A percentile compares a stretch with the other conserved stretches of the same genome.
Evolutionary conservation across 2,329 filamentous ascomycete species (phyloP).

Genomic region (Fonsecaea nubica): DNA sequence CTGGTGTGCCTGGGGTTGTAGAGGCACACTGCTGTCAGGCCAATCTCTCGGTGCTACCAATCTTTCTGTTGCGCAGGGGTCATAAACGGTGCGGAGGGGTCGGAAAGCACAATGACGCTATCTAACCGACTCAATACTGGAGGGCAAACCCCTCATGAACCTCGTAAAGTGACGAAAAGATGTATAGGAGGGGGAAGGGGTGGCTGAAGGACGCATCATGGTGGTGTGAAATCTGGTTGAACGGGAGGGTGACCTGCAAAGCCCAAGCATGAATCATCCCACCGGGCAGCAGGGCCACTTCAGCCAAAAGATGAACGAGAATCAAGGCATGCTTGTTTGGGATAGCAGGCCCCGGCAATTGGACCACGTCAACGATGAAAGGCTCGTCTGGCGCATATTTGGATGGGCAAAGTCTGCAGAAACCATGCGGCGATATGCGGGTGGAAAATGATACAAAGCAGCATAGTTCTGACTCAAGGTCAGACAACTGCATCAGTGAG

Average conservation of each 20-base stretch:
- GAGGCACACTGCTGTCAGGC: slow-evolving; percentile 16
- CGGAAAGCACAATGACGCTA: slow-evolving; percentile 35
- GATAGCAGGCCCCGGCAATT: slow-evolving; percentile 28
- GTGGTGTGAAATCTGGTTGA: slow-evolving; percentile 22
- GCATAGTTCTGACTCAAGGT: slow-evolving; percentile 27
- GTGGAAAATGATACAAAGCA: slow-evolving; percentile 24
- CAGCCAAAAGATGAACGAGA: slow-evolving; percentile 24
- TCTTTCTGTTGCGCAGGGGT: slow-evolving; percentile 31
- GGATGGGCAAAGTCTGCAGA: slow-evolving; percentile 21
- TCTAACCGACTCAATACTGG: slow-evolving; percentile 29
- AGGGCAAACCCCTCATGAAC: slow-evolving; percentile 28
- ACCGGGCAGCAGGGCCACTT: not conserved
- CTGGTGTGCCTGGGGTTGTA: slow-evolving; percentile 41
- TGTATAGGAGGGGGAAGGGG: slow-evolving; percentile 25
- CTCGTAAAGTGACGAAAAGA: slow-evolving; percentile 18
- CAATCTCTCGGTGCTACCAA: slow-evolving; percentile 23
- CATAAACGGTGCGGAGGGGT: slow-evolving; percentile 31
- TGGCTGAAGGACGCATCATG: slow-evolving; percentile 24
- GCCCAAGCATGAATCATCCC: slow-evolving; percentile 19
- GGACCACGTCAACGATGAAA: slow-evolving; percentile 35
- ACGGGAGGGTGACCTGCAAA: slow-evolving; percentile 26
- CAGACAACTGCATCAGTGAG: slow-evolving; percentile 33
- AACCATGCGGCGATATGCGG: slow-evolving; percentile 26
- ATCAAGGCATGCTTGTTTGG: slow-evolving; percentile 17
- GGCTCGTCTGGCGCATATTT: slow-evolving; percentile 22